Conservation (phyloP, 2,329 filamentous ascomycete species). For the Venturia effusa region DNA sequence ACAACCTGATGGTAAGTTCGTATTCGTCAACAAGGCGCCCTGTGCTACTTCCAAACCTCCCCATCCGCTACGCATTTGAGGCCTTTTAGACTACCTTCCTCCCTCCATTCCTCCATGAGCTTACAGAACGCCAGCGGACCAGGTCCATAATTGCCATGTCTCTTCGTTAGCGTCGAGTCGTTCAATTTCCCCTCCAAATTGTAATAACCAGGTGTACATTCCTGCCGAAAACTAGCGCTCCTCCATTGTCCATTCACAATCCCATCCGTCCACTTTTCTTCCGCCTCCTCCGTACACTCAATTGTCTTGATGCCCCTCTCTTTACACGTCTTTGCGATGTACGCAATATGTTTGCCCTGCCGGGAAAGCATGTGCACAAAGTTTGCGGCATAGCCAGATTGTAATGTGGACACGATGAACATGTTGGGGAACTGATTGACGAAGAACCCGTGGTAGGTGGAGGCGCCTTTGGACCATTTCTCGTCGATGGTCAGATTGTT, state of each 20-base stretch:
- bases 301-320: constrained; percentile 1
- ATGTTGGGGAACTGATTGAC: constrained; percentile 8
- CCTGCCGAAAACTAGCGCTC: constrained; percentile 17
- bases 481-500: constrained; percentile 33
- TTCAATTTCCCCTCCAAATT: constrained; percentile 33
- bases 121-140: constrained; percentile 23
- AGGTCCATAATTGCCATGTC: constrained; percentile 20
- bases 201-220: constrained; percentile 44
- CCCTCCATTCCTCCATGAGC: constrained; percentile 24
- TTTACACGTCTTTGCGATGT: not conserved
- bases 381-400: constrained; percentile 2
- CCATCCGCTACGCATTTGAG: constrained; percentile 16
- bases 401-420: constrained; percentile 7
- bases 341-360: constrained; percentile 5
- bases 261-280: constrained; percentile 7
- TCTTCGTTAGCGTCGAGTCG: constrained; percentile 12
- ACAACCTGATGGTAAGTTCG: not conserved
- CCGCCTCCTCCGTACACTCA: constrained; percentile 7
- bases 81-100: constrained; percentile 20
- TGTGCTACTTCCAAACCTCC: not conserved
- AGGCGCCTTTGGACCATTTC: constrained; percentile 35
- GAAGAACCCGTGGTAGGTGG: constrained; percentile 40
- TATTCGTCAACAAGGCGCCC: not conserved
- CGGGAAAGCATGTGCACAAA: constrained; percentile 6
- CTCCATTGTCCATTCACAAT: constrained; percentile 12